Conservation (phyloP, 345 rosid species). For the Sisymbrium irio region DNA sequence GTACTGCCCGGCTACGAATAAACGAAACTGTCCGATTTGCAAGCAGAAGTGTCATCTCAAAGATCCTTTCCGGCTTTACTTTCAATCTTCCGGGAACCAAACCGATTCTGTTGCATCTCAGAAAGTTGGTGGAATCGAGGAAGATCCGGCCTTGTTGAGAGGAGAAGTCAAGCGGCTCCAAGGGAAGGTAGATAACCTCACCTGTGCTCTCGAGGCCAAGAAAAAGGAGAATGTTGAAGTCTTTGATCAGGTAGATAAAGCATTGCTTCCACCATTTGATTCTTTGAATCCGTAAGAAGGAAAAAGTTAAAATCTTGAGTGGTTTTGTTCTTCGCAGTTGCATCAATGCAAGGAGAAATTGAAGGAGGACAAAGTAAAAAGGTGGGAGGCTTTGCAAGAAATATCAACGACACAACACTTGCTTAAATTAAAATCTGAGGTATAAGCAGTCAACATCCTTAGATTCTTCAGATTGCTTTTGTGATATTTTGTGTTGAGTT, state of each 20-base stretch:
- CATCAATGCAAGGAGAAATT: constrained; percentile 45
- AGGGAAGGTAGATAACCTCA: constrained; percentile 52
- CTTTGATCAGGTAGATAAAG: constrained; percentile 46
- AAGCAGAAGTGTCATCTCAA: constrained; percentile 60
- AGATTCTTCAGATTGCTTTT: neutral
- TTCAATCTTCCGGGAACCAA: constrained; percentile 72
- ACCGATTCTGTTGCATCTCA: constrained; percentile 35
- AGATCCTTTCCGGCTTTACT: constrained; percentile 66
- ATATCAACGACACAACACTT: constrained; percentile 44
- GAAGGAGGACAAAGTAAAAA: constrained; percentile 48
- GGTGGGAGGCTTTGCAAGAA: constrained; percentile 58
- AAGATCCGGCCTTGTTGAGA: constrained; percentile 54
- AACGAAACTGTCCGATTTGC: constrained; percentile 83
- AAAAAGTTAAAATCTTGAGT: neutral
- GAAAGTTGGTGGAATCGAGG: constrained; percentile 36
- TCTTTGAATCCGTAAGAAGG: too few relatives aligned
- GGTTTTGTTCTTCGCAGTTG: constrained; percentile 46
- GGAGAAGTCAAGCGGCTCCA: constrained; percentile 60
- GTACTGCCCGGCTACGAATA: constrained; percentile 60
- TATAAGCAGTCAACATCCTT: neutral
- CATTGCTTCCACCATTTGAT: neutral
- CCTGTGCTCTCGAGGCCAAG: constrained; percentile 44
- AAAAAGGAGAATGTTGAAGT: constrained; percentile 50
- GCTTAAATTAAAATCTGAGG: constrained; percentile 65
- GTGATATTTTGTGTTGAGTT: neutral